phyloP scores from a whole-genome alignment of 2,329 filamentous ascomycete species.

The Raffaelea albimanens region DNA sequence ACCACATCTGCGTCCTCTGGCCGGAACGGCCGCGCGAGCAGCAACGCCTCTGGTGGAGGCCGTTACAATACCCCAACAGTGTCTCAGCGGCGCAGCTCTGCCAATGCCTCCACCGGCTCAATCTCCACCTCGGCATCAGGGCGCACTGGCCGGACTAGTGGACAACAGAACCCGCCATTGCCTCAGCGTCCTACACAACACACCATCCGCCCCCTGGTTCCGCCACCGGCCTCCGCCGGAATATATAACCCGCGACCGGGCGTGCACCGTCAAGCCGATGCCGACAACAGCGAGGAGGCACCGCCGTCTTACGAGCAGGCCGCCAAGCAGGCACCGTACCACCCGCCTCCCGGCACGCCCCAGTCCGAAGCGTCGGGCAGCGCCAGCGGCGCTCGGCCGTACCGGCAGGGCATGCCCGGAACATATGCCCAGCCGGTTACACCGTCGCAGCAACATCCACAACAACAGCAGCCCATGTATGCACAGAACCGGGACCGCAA shows the following conservation, averaged over 20 bases:
- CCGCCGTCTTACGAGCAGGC: slow-evolving; percentile 51
- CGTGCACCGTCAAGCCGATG: slow-evolving; percentile 25
- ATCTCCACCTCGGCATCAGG: not conserved
- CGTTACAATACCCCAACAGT: slow-evolving; percentile 3
- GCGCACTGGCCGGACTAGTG: too few species aligned
- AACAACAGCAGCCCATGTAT: not conserved
- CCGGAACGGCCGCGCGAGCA: slow-evolving; percentile 22
- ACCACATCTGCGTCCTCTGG: slow-evolving; percentile 4
- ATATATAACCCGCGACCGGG: slow-evolving; percentile 10
- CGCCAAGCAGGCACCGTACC: slow-evolving; percentile 39
- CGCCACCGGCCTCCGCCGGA: slow-evolving; percentile 20
- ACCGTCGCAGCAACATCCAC: not conserved
- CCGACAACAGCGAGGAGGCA: slow-evolving; percentile 34
- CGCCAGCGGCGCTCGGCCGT: not conserved
- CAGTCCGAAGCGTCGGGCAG: not conserved
- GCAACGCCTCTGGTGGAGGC: slow-evolving; percentile 7
- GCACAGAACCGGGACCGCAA: slow-evolving; percentile 1
- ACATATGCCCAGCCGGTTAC: not conserved
- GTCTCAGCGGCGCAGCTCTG: slow-evolving; percentile 24
- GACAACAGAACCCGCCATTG: not conserved
- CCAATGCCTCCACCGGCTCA: not conserved
- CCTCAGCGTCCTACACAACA: slow-evolving; percentile 17
- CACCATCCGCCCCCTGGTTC: slow-evolving; percentile 36
- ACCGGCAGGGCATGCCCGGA: not conserved
- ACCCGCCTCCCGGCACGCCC: slow-evolving; percentile 36